These are phyloP conservation scores for Crithidia mellificae DNA, from an alignment of 208 protist genomes.

Conservation along the genomic window DNA sequence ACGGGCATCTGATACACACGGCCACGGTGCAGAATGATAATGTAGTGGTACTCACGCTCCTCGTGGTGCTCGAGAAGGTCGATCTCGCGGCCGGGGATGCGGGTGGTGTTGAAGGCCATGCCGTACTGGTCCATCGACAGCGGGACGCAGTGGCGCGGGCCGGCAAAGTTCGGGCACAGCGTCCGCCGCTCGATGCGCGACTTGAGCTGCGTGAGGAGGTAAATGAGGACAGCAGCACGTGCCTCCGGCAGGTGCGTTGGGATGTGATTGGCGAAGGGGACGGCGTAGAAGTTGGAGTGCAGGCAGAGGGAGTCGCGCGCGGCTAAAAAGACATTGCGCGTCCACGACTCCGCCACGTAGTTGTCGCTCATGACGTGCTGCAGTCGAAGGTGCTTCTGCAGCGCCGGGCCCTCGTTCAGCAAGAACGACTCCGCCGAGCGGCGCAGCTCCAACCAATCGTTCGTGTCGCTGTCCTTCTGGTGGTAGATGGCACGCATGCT, in stretches of 20 bases:
- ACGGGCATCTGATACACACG: conserved; percentile 67
- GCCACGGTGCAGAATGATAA: conserved; percentile 75
- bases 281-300: conserved; percentile 89
- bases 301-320: conserved; percentile 76
- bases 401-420: conserved; percentile 59
- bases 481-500: conserved; percentile 57
- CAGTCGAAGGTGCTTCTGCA: conserved; percentile 74
- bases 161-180: conserved; percentile 59
- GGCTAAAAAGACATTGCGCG: conserved; percentile 86
- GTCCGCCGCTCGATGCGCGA: conserved; percentile 56
- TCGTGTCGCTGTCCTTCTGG: conserved; percentile 31
- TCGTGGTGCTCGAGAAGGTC: conserved; percentile 66
- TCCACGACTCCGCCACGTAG: conserved; percentile 91
- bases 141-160: conserved; percentile 55
- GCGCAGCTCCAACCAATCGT: conserved; percentile 52
- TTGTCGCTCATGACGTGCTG: conserved; percentile 67
- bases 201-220: conserved; percentile 71
- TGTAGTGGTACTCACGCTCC: conserved; percentile 53
- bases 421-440: conserved; percentile 67
- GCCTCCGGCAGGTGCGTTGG: conserved; percentile 58
- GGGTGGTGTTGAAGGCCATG: conserved; percentile 79
- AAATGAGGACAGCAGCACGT: conserved; percentile 65
- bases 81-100: conserved; percentile 82
- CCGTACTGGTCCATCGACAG: conserved; percentile 88
- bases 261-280: conserved; percentile 56